These are phyloP conservation scores for Chenopodium berlandieri DNA, from an alignment of 148 eudicot genomes.

Conservation along the genomic window DNA sequence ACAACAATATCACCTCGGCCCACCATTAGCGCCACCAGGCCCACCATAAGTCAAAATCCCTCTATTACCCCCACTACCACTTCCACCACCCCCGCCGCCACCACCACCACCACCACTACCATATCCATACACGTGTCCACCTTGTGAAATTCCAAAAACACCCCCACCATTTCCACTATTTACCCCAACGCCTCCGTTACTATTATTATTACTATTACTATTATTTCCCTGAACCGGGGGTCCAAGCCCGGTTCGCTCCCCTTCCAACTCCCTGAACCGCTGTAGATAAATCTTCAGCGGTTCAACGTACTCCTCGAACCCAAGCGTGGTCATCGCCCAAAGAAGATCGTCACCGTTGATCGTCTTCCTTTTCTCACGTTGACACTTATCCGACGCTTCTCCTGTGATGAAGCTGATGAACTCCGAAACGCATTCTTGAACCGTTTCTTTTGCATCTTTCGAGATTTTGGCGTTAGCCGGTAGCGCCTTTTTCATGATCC, in stretches of 20 bases:
- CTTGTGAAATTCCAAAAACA: slow-evolving; percentile 33
- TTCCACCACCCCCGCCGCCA: slow-evolving; percentile 14
- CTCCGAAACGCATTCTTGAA: slow-evolving; percentile 64
- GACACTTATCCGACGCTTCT: slow-evolving; percentile 60
- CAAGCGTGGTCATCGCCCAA: slow-evolving; percentile 66
- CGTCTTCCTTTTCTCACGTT: slow-evolving; percentile 58
- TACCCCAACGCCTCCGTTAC: slow-evolving; percentile 18
- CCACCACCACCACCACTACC: slow-evolving; percentile 20
- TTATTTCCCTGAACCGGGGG: slow-evolving; percentile 32
- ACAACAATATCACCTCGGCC: slow-evolving; percentile 15
- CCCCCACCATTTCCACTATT: slow-evolving; percentile 27
- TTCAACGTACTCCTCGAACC: slow-evolving; percentile 60
- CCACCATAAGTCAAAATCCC: slow-evolving; percentile 24
- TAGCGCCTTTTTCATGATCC: slow-evolving; percentile 58
- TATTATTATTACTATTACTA: slow-evolving; percentile 23
- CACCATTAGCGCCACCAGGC: slow-evolving; percentile 25
- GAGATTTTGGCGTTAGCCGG: slow-evolving; percentile 62
- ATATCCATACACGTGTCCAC: slow-evolving; percentile 41
- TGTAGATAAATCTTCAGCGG: slow-evolving; percentile 51
- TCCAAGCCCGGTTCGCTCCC: slow-evolving; percentile 39
- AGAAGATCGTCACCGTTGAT: slow-evolving; percentile 64
- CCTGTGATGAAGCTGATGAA: slow-evolving; percentile 64
- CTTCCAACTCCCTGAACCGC: slow-evolving; percentile 58
- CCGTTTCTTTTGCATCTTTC: slow-evolving; percentile 59
- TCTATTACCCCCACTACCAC: neutral